Evolutionary conservation across 108 stramenopile genomes (phyloP).

Genomic region (Schizochytrium sp.): DNA sequence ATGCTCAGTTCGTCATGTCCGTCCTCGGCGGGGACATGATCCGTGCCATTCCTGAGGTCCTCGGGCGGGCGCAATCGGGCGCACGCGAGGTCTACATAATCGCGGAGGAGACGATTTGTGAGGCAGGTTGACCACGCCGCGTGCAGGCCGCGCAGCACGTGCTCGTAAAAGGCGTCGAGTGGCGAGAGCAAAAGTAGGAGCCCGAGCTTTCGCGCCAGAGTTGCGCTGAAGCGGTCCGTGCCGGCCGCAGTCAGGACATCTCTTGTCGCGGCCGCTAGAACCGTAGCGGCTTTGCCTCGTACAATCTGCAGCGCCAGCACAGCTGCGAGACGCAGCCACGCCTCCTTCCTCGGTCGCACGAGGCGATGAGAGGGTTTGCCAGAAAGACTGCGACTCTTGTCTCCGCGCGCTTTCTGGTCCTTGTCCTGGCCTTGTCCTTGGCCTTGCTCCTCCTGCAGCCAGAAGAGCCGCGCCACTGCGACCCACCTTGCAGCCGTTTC

Average conservation of each 20-base stretch:
- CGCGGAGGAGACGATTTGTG: not conserved
- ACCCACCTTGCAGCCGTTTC: too few species aligned
- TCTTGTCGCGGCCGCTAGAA: not conserved
- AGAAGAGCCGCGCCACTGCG: too few species aligned
- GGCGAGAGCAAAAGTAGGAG: not conserved
- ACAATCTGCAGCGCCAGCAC: not conserved
- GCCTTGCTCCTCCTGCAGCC: too few species aligned
- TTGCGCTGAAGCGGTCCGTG: not conserved
- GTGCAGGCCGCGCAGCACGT: not conserved
- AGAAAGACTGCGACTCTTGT: too few species aligned
- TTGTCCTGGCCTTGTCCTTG: too few species aligned
- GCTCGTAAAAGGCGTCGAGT: not conserved
- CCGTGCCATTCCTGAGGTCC: conserved; percentile 14
- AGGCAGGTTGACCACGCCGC: not conserved
- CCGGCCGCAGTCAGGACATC: not conserved
- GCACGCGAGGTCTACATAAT: not conserved
- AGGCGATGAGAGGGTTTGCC: too few species aligned
- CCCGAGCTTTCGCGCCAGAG: not conserved
- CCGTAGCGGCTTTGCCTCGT: not conserved
- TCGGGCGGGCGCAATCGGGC: conserved; percentile 25
- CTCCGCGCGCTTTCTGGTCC: too few species aligned
- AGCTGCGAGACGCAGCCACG: not conserved
- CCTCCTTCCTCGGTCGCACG: not conserved
- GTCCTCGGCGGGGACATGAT: not conserved
- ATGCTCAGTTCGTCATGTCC: conserved; percentile 65